phyloP scores from a whole-genome alignment of 208 protist species.

The Trypanosoma avium region DNA sequence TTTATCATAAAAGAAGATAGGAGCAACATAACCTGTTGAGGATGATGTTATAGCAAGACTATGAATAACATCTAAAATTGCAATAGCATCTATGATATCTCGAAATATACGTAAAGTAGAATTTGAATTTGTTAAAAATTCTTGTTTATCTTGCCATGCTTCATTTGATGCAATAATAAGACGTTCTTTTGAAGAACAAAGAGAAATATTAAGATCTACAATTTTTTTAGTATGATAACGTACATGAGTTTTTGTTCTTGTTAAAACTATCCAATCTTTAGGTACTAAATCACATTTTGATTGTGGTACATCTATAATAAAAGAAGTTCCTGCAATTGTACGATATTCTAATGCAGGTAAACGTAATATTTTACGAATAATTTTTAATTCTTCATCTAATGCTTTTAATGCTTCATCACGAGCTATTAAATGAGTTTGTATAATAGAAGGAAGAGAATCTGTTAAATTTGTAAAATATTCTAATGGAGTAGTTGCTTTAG shows the following conservation, averaged over 20 bases:
- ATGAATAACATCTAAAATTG: conserved; percentile 61
- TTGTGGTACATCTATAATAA: conserved; percentile 71
- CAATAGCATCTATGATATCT: conserved; percentile 44
- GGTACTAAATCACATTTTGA: conserved; percentile 50
- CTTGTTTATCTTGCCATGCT: conserved; percentile 61
- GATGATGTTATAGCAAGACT: conserved; percentile 55
- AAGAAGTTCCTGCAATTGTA: conserved; percentile 77
- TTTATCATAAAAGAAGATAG: conserved; percentile 22
- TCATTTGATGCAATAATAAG: conserved; percentile 47
- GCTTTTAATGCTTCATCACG: conserved; percentile 36
- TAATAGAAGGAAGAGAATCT: conserved; percentile 21
- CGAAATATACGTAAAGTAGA: conserved; percentile 36
- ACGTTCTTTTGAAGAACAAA: conserved; percentile 73
- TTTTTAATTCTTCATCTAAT: conserved; percentile 65
- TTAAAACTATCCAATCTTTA: conserved; percentile 68
- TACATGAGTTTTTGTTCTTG: conserved; percentile 79
- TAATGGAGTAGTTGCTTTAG: conserved; percentile 51
- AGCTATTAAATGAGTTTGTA: conserved; percentile 42
- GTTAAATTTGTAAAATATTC: conserved; percentile 51
- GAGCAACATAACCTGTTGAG: conserved; percentile 63
- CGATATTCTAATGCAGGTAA: conserved; percentile 74
- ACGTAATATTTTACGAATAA: conserved; percentile 39
- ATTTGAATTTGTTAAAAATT: conserved; percentile 23
- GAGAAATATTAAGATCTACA: conserved; percentile 45
- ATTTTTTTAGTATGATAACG: conserved; percentile 77